These are phyloP conservation scores for Tetrapisispora fleetii DNA, from an alignment of 805 yeast genomes.

Conservation along the genomic window DNA sequence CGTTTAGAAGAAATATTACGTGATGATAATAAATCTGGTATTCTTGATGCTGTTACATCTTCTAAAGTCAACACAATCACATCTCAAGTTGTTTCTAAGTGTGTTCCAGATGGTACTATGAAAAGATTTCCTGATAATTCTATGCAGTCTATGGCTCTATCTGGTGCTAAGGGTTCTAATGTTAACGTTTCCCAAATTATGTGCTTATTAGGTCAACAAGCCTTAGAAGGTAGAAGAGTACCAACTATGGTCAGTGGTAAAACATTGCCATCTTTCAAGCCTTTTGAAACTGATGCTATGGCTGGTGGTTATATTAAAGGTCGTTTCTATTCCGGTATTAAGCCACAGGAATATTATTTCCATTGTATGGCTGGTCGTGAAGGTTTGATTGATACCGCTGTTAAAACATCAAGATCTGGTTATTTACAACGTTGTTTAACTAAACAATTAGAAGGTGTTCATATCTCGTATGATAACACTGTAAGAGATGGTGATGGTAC, in stretches of 20 bases:
- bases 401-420: constrained; percentile 96
- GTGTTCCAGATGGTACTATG: constrained; percentile 95
- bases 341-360: constrained; percentile 98
- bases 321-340: constrained; percentile 93
- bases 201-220: constrained; percentile 99
- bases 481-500: constrained; percentile 95
- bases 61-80: constrained; percentile 87
- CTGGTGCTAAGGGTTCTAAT: constrained; percentile 98
- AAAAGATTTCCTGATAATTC: constrained; percentile 91
- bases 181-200: constrained; percentile 98
- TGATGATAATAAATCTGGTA: constrained; percentile 85
- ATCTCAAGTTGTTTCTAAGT: constrained; percentile 84
- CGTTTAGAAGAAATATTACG: constrained; percentile 91
- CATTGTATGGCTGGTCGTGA: constrained; percentile 99
- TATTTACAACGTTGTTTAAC: constrained; percentile 97
- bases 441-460: constrained; percentile 96
- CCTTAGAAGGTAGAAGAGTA: constrained; percentile 97
- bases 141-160: constrained; percentile 98
- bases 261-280: constrained; percentile 91
- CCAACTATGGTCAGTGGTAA: constrained; percentile 99
- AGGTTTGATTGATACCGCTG: constrained; percentile 99
- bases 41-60: constrained; percentile 91
- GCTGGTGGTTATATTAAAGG: constrained; percentile 98
- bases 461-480: constrained; percentile 84
- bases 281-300: constrained; percentile 92